phyloP scores from a whole-genome alignment of 768 basidiomycete genomes.

The Naganishia vishniacii region DNA sequence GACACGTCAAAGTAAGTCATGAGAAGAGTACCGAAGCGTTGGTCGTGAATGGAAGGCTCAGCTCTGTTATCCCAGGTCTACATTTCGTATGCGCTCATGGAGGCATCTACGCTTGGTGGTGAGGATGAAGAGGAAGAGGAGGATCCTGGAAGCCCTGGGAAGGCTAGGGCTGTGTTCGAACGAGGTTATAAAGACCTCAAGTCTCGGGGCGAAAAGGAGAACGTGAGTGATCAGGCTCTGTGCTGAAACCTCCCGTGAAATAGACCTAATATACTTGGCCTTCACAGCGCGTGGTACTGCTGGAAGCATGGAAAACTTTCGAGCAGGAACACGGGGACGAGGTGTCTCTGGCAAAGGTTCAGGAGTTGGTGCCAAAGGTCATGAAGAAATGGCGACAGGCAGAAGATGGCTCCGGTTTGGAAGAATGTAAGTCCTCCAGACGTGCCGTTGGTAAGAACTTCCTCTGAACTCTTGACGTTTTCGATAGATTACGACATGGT shows the following conservation, averaged over 20 bases:
- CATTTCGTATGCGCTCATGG: constrained; percentile 91
- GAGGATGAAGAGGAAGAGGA: constrained; percentile 46
- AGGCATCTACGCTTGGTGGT: constrained; percentile 59
- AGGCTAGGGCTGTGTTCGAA: constrained; percentile 75
- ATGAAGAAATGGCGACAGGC: constrained; percentile 78
- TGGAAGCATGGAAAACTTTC: constrained; percentile 93
- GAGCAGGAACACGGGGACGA: constrained; percentile 72
- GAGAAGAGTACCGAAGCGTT: too few relatives aligned
- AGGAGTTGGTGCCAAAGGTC: constrained; percentile 87
- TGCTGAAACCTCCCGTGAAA: not conserved
- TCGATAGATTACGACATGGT: constrained; percentile 85
- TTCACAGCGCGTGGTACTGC: constrained; percentile 73
- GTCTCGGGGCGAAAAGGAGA: constrained; percentile 71
- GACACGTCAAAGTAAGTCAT: constrained; percentile 67
- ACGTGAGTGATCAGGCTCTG: constrained; percentile 55
- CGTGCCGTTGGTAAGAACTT: constrained; percentile 16
- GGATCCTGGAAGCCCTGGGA: constrained; percentile 59
- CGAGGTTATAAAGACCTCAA: constrained; percentile 83
- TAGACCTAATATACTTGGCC: constrained; percentile 6
- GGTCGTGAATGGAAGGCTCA: not conserved
- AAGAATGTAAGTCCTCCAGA: constrained; percentile 56
- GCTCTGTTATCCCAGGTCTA: constrained; percentile 55
- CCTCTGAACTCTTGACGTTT: not conserved
- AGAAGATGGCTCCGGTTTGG: constrained; percentile 76
- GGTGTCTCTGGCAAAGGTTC: constrained; percentile 71